A percentile compares a stretch with the other conserved stretches of the same genome.
These are phyloP conservation scores for Trichoderma brevicompactum DNA, from an alignment of 2,329 filamentous ascomycete genomes.

Conservation along the genomic window DNA sequence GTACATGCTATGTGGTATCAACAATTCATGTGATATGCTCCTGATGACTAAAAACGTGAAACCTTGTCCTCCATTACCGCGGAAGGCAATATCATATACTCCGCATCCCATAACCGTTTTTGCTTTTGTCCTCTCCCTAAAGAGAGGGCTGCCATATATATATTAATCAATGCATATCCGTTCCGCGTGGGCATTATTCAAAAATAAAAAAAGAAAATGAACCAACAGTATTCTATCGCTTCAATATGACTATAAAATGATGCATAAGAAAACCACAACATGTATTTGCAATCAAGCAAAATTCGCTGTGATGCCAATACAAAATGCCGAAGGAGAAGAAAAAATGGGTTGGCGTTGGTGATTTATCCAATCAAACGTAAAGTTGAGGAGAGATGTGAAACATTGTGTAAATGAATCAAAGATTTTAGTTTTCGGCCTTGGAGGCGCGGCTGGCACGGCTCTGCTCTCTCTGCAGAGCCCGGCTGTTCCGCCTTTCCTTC, in stretches of 20 bases:
- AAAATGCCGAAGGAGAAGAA: neutral
- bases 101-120: conserved; percentile 14
- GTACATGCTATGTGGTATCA: conserved; percentile 20
- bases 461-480: conserved; percentile 20
- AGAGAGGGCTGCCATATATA: conserved; percentile 7
- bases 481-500: conserved; percentile 36
- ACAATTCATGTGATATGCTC: conserved; percentile 10
- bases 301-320: neutral
- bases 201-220: neutral
- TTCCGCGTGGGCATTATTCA: conserved; percentile 2
- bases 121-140: conserved; percentile 3
- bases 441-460: neutral
- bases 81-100: neutral
- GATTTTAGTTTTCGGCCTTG: neutral
- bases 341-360: neutral
- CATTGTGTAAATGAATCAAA: neutral
- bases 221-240: conserved; percentile 13
- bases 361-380: neutral
- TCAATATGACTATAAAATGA: conserved; percentile 11
- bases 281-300: neutral
- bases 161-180: conserved; percentile 19
- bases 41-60: neutral
- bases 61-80: neutral
- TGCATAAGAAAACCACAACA: neutral
- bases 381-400: conserved; percentile 7